Evolutionary conservation across 1,284 basidiomycete species (phyloP).

Genomic region (Fomitopsis pinicola): DNA sequence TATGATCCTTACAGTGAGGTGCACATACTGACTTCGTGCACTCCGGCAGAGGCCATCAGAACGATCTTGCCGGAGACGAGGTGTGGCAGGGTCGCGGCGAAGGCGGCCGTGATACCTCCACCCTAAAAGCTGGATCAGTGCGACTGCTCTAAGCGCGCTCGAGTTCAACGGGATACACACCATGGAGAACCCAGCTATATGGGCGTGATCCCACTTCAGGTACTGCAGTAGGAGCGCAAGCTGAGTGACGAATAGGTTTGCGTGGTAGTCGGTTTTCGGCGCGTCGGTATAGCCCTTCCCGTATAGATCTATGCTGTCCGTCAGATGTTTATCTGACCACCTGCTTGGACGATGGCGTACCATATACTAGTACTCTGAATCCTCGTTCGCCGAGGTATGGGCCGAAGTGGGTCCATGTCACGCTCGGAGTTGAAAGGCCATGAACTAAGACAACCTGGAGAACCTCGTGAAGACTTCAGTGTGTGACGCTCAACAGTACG

Average conservation of each 20-base stretch:
- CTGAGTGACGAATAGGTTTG: slow-evolving; percentile 61
- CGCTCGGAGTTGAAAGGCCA: slow-evolving; percentile 66
- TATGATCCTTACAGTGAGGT: slow-evolving; percentile 27
- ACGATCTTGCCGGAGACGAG: slow-evolving; percentile 60
- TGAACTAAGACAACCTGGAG: slow-evolving; percentile 66
- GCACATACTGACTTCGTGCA: slow-evolving; percentile 54
- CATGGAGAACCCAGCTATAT: slow-evolving; percentile 72
- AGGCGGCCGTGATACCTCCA: slow-evolving; percentile 65
- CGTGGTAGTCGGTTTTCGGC: slow-evolving; percentile 55
- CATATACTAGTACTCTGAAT: slow-evolving; percentile 70
- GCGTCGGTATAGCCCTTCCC: slow-evolving; percentile 79
- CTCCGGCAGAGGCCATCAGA: slow-evolving; percentile 62
- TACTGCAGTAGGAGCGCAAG: slow-evolving; percentile 77
- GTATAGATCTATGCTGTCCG: slow-evolving; percentile 53
- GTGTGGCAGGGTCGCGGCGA: slow-evolving; percentile 61
- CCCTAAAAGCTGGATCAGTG: slow-evolving; percentile 39
- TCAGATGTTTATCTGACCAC: no score
- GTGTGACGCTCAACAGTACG: neutral
- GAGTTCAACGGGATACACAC: slow-evolving; percentile 26
- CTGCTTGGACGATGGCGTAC: slow-evolving; percentile 28
- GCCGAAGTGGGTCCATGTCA: slow-evolving; percentile 69
- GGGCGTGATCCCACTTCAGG: slow-evolving; percentile 60
- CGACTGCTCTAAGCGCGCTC: neutral
- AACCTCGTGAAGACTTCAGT: neutral
- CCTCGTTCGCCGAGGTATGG: slow-evolving; percentile 55